Evolutionary conservation across 2,329 filamentous ascomycete genomes (phyloP), one percentile per base, ranked within the genome.

Genomic region (Diaporthe batatas): DNA sequence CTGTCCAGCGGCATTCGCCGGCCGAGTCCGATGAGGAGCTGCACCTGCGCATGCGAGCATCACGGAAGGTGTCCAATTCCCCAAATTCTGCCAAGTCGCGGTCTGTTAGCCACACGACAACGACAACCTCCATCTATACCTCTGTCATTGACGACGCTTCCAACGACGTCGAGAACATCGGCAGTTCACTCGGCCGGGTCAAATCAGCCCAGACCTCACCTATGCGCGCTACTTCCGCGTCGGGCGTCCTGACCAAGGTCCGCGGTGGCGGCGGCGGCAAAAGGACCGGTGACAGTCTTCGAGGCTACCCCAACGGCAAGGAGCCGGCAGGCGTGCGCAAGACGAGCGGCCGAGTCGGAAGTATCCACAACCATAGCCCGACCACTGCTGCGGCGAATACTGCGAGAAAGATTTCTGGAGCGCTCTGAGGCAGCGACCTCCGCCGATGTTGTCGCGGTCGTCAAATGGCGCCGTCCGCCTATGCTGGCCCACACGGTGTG

Each of bases 21-120:
- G 85, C 85, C 59, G 93, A 96, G 80, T 93, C 92, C 25, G 95
- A 98, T 74, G 94, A 97, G 79, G 94, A 98, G 80, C 89, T 90
- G 78, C 92, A 95, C 79, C 84, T 97, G 58, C 92, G 94, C 65
- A 91, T 94, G 87, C 89, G 89, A 76, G 89, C 90, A 72, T 90
- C 86, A 78, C 92, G 88, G 77, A 93, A 91, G 84, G 85, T 84
- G 51, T 92, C 88, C 25, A 89, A 88, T 76, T 92, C 88, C 70
- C 93, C 88, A 44, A 89, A 84, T 73, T 87, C 81, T 65, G 90
- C 91, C 72, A 92, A 91, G 83, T 83, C 86, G 70, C 88, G 94
- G 62, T 93, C 94, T 0, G 89, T 93, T 72, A 95, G 93, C 81
- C 93, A 94, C 81, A 92, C 90, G 3, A 93, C 91, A 3, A 91